phyloP scores from a whole-genome alignment of 140 eudicot genomes.

The Erigeron philadelphicus region DNA sequence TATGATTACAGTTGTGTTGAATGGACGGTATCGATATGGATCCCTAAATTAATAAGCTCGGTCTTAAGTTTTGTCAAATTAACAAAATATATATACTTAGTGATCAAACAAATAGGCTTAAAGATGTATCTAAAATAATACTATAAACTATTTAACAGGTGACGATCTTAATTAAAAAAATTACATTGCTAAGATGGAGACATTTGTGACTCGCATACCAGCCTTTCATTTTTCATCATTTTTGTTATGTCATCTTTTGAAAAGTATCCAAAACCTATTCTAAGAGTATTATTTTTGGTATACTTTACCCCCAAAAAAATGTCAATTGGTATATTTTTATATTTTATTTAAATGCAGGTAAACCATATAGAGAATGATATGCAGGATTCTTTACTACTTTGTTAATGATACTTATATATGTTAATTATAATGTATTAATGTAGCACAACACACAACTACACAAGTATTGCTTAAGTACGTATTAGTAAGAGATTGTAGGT shows the following conservation, averaged over 20 bases:
- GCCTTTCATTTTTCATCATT: conserved; percentile 15
- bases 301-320: too few relatives aligned
- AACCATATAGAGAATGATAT: not conserved
- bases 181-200: conserved; percentile 5
- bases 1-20: too few relatives aligned
- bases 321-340: not conserved
- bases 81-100: too few relatives aligned
- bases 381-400: not conserved
- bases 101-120: too few relatives aligned
- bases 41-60: too few relatives aligned
- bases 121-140: too few relatives aligned
- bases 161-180: not conserved
- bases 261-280: not conserved
- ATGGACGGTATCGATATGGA: too few relatives aligned
- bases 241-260: conserved; percentile 15
- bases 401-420: not conserved
- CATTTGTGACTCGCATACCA: conserved; percentile 20
- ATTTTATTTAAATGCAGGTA: not conserved
- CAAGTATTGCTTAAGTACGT: too few relatives aligned
- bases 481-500: too few relatives aligned
- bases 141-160: not conserved
- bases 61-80: too few relatives aligned
- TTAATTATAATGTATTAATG: too few relatives aligned
- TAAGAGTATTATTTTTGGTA: not conserved
- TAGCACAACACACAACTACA: too few relatives aligned